Conservation (phyloP, 2,329 filamentous ascomycete genomes). For the Neofusicoccum sp. region DNA sequence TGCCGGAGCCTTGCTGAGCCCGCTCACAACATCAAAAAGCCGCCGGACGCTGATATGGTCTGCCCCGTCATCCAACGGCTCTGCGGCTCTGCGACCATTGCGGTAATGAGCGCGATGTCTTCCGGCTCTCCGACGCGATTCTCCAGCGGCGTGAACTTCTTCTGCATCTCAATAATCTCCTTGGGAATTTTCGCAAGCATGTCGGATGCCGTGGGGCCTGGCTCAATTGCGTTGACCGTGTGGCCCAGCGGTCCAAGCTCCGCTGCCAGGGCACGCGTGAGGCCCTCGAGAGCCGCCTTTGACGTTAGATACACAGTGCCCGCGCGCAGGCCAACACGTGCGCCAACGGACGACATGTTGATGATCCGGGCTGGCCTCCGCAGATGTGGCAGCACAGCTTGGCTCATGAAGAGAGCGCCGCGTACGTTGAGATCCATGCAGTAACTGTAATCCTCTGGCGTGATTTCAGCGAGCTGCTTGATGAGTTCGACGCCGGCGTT, state of each 20-base stretch:
- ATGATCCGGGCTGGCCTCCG: conserved; percentile 55
- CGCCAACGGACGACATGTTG: conserved; percentile 61
- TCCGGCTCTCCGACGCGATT: conserved; percentile 55
- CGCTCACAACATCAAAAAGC: conserved; percentile 37
- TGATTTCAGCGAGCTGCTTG: conserved; percentile 41
- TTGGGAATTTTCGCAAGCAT: conserved; percentile 58
- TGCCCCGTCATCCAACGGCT: conserved; percentile 53
- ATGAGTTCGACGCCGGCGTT: conserved; percentile 41
- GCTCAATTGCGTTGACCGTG: conserved; percentile 64
- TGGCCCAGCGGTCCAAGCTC: conserved; percentile 60
- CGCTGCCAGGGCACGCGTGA: conserved; percentile 61
- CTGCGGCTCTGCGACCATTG: conserved; percentile 55
- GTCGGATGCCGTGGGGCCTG: conserved; percentile 61
- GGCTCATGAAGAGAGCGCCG: conserved; percentile 56
- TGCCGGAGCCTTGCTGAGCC: neutral
- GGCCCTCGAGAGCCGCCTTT: conserved; percentile 63
- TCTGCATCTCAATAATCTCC: conserved; percentile 54
- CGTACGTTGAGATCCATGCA: conserved; percentile 63
- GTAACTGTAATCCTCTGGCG: conserved; percentile 53
- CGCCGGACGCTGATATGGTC: conserved; percentile 59
- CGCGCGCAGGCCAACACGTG: conserved; percentile 49
- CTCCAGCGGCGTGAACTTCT: conserved; percentile 54
- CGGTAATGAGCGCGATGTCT: conserved; percentile 61
- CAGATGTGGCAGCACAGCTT: conserved; percentile 57
- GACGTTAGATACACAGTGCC: conserved; percentile 58